Base-by-base conservation (phyloP, 2,329 filamentous ascomycete genomes). In the Nothophaeocryptopus gaeumannii region DNA sequence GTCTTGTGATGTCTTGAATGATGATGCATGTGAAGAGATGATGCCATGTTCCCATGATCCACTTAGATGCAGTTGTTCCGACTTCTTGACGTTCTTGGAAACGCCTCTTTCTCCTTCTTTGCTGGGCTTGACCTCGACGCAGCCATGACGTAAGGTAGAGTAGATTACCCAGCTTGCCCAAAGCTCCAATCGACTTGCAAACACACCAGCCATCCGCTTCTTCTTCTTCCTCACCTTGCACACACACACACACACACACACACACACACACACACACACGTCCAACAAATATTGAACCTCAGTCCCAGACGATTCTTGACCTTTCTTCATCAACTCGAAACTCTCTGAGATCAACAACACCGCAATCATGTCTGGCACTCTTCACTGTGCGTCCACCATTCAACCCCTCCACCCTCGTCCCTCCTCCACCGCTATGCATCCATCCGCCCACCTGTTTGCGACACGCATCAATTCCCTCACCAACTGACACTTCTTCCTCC, bases 281-380 rank as follows among this genome's bases (percentile, higher is more conserved):
- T 39, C 32, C 12, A 40, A 36, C 36, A 40, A 16, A 12, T 38
- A 45, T 47, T 42, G 37, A 41, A 33, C 29, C 40, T 38, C 12
- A 14, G 30, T 34, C 32, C 36, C 30, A 11, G 48, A 31, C 20
- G 20, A 11, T n/a, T n/a, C n/a, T n/a, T n/a, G n/a, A 51, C 38
- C 43, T 26, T 29, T 34, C 39, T 33, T 26, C 20, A 26, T 26
- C 40, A 50, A 40, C 45, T 47, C 48, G 38, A 48, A 49, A 14
- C 29, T 26, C 36, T 41, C 44, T 40, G 37, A 12, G n/a, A 32
- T 31, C 30, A 12, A 39, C 42, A 20, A 14, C 16, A 60, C 60
- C 72, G 76, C 65, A 73, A 82, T 81, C 45, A 48, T 48, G 45
- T 48, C 45, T 79, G 76, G 78, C 53, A 78, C 77, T 63, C 76